phyloP scores from a whole-genome alignment of 148 eudicot genomes.

The Tetragonia tetragonoides region DNA sequence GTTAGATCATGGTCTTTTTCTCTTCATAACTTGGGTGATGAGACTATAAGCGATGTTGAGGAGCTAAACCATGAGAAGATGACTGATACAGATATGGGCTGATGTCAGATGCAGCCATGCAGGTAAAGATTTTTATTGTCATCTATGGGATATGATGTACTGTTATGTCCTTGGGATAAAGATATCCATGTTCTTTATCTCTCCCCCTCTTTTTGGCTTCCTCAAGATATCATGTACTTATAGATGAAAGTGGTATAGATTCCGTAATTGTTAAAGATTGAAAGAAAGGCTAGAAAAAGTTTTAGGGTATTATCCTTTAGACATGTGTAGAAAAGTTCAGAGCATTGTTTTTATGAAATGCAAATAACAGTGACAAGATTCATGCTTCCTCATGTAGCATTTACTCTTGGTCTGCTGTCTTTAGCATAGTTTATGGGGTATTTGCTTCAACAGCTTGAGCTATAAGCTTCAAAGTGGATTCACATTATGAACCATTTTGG shows the following conservation, averaged over 20 bases:
- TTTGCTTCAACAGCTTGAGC: not conserved
- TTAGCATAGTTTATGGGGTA: not conserved
- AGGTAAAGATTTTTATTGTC: constrained; percentile 19
- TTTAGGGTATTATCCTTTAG: no score
- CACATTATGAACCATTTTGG: not conserved
- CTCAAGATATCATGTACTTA: not conserved
- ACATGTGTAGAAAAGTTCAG: not conserved
- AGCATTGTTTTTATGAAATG: not conserved
- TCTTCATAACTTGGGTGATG: constrained; percentile 42
- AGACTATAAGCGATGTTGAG: constrained; percentile 28
- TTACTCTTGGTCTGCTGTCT: not conserved
- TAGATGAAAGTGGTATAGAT: not conserved
- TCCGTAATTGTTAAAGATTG: not conserved
- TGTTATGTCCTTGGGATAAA: not conserved
- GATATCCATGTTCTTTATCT: not conserved
- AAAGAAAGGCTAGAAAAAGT: not conserved
- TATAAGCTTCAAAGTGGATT: not conserved
- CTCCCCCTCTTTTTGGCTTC: not conserved
- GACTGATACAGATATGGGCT: constrained; percentile 34
- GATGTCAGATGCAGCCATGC: constrained; percentile 33
- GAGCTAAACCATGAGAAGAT: constrained; percentile 21
- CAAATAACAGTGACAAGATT: not conserved
- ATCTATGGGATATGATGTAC: not conserved
- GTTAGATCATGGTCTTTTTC: constrained; percentile 68
- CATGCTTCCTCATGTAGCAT: not conserved